Percentiles rank a stretch among this genome's conserved stretches.
Conservation (phyloP, 495 filamentous ascomycete genomes). For the Talaromyces borbonicus region DNA sequence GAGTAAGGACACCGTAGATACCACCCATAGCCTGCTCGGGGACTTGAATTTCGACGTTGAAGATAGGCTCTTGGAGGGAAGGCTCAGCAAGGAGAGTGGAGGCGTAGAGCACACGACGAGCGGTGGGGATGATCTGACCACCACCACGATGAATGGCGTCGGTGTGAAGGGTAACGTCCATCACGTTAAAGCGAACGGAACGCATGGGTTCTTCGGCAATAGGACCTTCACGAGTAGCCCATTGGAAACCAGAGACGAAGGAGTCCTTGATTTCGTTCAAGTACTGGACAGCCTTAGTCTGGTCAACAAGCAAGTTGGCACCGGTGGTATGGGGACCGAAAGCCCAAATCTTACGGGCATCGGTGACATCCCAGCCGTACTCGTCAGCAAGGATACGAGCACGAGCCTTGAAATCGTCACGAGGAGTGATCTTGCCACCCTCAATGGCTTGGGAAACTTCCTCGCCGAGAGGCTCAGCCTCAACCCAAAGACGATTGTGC, state of each 20-base stretch:
- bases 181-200: slow-evolving; percentile 92
- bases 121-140: slow-evolving; percentile 96
- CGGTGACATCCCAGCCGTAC: slow-evolving; percentile 98
- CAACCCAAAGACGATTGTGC: slow-evolving; percentile 99
- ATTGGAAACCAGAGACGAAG: slow-evolving; percentile 99
- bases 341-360: slow-evolving; percentile 99
- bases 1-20: slow-evolving; percentile 99
- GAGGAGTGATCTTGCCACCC: slow-evolving; percentile 79
- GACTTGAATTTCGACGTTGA: slow-evolving; percentile 98
- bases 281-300: slow-evolving; percentile 99
- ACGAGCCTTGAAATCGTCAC: slow-evolving; percentile 99
- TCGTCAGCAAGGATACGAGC: slow-evolving; percentile 96
- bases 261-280: slow-evolving; percentile 99
- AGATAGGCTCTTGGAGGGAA: slow-evolving; percentile 89
- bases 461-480: slow-evolving; percentile 79
- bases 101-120: slow-evolving; percentile 95
- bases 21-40: slow-evolving; percentile 98
- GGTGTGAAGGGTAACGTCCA: slow-evolving; percentile 98
- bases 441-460: slow-evolving; percentile 89
- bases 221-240: slow-evolving; percentile 96
- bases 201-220: slow-evolving; percentile 98
- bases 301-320: slow-evolving; percentile 97
- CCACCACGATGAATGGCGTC: slow-evolving; percentile 99
- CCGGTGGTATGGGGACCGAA: slow-evolving; percentile 97
- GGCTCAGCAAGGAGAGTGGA: slow-evolving; percentile 85